Evolutionary conservation across 2,329 filamentous ascomycete genomes (phyloP).

Genomic region (Trichophyton benhamiae): DNA sequence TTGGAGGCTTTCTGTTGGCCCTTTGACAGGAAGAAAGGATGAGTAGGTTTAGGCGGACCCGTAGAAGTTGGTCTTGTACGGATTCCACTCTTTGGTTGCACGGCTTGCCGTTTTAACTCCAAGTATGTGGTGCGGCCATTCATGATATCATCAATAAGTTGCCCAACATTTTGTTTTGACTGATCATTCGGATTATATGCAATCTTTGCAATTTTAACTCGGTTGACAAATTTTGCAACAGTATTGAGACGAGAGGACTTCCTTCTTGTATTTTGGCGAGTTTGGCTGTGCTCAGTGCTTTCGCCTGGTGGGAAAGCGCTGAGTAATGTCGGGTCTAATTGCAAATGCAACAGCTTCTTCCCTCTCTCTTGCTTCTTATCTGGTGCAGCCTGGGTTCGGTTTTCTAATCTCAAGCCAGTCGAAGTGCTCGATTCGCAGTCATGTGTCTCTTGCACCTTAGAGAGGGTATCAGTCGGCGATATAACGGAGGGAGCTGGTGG

Average conservation of each 20-base stretch:
- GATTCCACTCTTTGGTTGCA: constrained; percentile 4
- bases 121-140: constrained; percentile 23
- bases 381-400: neutral
- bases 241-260: neutral
- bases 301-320: constrained; percentile 23
- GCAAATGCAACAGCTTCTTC: constrained; percentile 35
- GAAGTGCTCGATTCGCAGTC: neutral
- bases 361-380: neutral
- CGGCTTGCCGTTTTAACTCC: constrained; percentile 6
- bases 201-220: constrained; percentile 28
- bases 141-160: constrained; percentile 53
- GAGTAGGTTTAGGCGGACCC: constrained; percentile 36
- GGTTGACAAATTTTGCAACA: neutral
- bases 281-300: constrained; percentile 5
- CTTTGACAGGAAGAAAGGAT: constrained; percentile 60
- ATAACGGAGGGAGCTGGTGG: constrained; percentile 9
- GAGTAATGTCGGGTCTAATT: constrained; percentile 33
- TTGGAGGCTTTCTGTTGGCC: neutral
- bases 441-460: neutral
- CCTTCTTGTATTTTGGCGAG: neutral
- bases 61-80: constrained; percentile 12
- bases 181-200: constrained; percentile 45
- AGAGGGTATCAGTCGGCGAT: neutral
- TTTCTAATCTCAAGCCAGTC: neutral
- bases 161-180: constrained; percentile 40